Percentiles rank a stretch among this genome's conserved stretches.
Evolutionary conservation across 306 rosid species (phyloP).

Genomic region (Pterocarpus macrocarpus): DNA sequence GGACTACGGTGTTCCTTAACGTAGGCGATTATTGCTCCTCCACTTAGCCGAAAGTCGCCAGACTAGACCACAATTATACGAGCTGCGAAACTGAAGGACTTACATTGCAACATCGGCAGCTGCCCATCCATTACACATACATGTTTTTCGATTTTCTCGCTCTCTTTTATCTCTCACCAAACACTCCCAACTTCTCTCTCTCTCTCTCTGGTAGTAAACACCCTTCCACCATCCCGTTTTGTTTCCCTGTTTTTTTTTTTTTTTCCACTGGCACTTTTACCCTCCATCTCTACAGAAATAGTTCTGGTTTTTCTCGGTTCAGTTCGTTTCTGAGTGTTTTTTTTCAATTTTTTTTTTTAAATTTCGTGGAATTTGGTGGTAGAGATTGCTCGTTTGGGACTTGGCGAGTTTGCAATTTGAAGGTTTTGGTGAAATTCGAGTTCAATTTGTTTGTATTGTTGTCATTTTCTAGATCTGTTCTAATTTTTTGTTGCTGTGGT

Average conservation of each 20-base stretch:
- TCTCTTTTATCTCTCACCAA: constrained; percentile 49
- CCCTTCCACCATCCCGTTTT: neutral
- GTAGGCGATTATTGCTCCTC: constrained; percentile 44
- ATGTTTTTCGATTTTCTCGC: constrained; percentile 43
- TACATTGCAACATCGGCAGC: neutral
- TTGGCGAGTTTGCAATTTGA: constrained; percentile 2
- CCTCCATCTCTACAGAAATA: neutral
- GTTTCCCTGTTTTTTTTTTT: constrained; percentile 47
- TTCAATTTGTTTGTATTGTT: constrained; percentile 37
- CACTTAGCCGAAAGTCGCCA: constrained; percentile 57
- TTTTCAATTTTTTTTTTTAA: neutral
- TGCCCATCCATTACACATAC: constrained; percentile 16
- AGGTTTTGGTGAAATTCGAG: constrained; percentile 37
- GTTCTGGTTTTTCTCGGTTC: neutral
- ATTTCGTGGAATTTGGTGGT: neutral
- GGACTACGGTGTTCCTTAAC: constrained; percentile 25
- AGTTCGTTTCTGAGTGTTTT: constrained; percentile 18
- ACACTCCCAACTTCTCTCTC: constrained; percentile 39
- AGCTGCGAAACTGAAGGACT: constrained; percentile 34
- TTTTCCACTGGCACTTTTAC: neutral
- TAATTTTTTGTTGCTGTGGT: constrained; percentile 18
- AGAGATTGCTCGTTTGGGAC: neutral
- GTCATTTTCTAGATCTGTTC: constrained; percentile 52
- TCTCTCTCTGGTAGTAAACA: constrained; percentile 1
- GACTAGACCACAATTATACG: constrained; percentile 52